Evolutionary conservation across 805 yeast species (phyloP), one percentile per base, ranked within the genome.

Genomic region (Middelhovenomyces tepae): DNA sequence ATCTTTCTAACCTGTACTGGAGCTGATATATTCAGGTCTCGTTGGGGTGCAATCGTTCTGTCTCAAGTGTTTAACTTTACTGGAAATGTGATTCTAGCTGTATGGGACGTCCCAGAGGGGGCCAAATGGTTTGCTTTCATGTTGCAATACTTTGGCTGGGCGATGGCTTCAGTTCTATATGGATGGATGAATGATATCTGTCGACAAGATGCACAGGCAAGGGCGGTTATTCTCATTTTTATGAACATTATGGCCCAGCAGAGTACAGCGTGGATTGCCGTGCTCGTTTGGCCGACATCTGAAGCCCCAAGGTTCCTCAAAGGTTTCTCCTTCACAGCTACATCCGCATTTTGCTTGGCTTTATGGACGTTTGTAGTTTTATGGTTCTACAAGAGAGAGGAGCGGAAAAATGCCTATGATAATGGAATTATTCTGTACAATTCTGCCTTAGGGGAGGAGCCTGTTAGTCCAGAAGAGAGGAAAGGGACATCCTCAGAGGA

Each of bases 91-190:
- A 57, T 73, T 31, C 51, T 74, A 32, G 71, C 77, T 2, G 67
- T 63, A 7, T 73, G 80, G 79, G 35, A 66, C 34, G 69, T 73
- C 9, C 64, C 72, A 1, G 71, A 69, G 41, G 42, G 63, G 8
- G 75, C 74, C 6, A 73, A 72, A 47, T 72, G 77, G 77, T 75
- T 71, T 56, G 80, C 75, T 1, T 74, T 65, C 54, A 60, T 69
- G 49, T 50, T 72, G 27, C 75, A 69, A 42, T 73, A 71, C 48
- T 64, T 67, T 34, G 75, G 75, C 6, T 67, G 74, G 71, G 73
- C 78, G 9, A 67, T 68, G 67, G 74, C 78, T 3, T 71, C 78
- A 0, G 73, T 70, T 0, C 50, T 70, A 18, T 75, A 71, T 48
- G 65, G 74, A 11, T 74, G 78, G 76, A 65, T 64, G 33, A 69